Evolutionary conservation across 2,329 filamentous ascomycete species (phyloP).

Genomic region (Orbilia ellipsospora): DNA sequence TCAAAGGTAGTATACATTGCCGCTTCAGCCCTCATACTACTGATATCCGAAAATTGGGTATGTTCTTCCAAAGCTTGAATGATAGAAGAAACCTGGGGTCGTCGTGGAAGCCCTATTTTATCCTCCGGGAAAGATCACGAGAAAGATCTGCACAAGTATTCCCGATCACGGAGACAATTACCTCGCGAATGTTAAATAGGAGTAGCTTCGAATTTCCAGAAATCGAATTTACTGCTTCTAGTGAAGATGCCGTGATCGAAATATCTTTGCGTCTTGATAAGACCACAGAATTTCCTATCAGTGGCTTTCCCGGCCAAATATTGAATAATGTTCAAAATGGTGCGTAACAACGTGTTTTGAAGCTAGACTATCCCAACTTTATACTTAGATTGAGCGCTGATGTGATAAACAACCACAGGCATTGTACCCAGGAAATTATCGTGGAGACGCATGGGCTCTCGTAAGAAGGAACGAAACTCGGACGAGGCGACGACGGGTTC

Average conservation of each 20-base stretch:
- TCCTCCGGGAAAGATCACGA: slow-evolving; percentile 4
- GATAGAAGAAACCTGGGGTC: not conserved
- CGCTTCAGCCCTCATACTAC: not conserved
- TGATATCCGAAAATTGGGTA: slow-evolving; percentile 2
- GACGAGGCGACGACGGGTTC: not conserved
- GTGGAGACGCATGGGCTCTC: not conserved
- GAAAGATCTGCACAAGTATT: not conserved
- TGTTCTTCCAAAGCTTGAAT: slow-evolving; percentile 1
- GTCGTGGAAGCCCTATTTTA: slow-evolving; percentile 18
- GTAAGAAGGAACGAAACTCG: not conserved
- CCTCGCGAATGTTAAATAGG: not conserved
- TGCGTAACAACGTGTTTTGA: not conserved
- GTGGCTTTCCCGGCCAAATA: slow-evolving; percentile 20
- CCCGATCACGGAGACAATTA: not conserved
- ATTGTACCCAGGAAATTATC: not conserved
- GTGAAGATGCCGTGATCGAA: slow-evolving; percentile 5
- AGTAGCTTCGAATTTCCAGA: slow-evolving; percentile 1
- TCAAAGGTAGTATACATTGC: slow-evolving; percentile 11
- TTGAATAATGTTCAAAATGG: slow-evolving; percentile 11
- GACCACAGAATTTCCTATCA: slow-evolving; percentile 12
- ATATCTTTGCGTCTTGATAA: slow-evolving; percentile 14
- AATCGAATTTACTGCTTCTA: slow-evolving; percentile 11
- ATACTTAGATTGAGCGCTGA: not conserved
- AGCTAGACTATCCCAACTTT: not conserved
- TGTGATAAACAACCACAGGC: not conserved